phyloP scores from a whole-genome alignment of 805 yeast genomes.

The Metschnikowia cerradonensis region DNA sequence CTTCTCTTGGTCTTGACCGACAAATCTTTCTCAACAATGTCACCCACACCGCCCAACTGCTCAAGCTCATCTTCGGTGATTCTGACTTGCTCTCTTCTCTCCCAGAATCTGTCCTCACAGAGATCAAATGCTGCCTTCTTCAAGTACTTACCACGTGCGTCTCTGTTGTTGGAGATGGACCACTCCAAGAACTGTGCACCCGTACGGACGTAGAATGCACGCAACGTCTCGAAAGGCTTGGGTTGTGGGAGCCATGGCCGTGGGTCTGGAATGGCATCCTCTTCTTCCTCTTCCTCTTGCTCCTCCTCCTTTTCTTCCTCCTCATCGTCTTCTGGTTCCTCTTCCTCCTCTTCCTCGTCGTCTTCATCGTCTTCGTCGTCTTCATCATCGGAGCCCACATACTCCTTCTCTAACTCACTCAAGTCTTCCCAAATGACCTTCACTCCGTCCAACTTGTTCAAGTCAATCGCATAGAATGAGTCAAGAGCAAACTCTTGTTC shows the following conservation, averaged over 20 bases:
- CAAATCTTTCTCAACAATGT: conserved; percentile 71
- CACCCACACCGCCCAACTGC: conserved; percentile 88
- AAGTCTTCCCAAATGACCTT: conserved; percentile 88
- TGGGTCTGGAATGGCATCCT: conserved; percentile 77
- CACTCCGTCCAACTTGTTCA: conserved; percentile 83
- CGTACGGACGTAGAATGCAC: conserved; percentile 81
- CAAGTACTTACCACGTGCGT: conserved; percentile 83
- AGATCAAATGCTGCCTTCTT: conserved; percentile 86
- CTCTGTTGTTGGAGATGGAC: conserved; percentile 84
- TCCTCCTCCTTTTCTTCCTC: conserved; percentile 65
- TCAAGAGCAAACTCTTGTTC: conserved; percentile 84
- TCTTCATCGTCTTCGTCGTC: conserved; percentile 54
- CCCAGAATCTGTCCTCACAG: conserved; percentile 98
- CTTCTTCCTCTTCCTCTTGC: conserved; percentile 59
- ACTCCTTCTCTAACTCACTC: conserved; percentile 49
- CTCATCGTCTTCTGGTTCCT: conserved; percentile 37
- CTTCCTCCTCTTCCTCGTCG: conserved; percentile 50
- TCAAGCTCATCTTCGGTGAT: conserved; percentile 85
- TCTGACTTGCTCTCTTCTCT: conserved; percentile 89
- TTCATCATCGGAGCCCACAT: conserved; percentile 61
- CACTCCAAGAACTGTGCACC: conserved; percentile 87
- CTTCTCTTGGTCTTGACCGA: conserved; percentile 47
- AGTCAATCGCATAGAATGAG: conserved; percentile 79
- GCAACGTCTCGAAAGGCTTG: conserved; percentile 80
- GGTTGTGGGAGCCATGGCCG: conserved; percentile 98